Evolutionary conservation across 2,329 filamentous ascomycete species (phyloP).

Genomic region (Cladophialophora carrionii): DNA sequence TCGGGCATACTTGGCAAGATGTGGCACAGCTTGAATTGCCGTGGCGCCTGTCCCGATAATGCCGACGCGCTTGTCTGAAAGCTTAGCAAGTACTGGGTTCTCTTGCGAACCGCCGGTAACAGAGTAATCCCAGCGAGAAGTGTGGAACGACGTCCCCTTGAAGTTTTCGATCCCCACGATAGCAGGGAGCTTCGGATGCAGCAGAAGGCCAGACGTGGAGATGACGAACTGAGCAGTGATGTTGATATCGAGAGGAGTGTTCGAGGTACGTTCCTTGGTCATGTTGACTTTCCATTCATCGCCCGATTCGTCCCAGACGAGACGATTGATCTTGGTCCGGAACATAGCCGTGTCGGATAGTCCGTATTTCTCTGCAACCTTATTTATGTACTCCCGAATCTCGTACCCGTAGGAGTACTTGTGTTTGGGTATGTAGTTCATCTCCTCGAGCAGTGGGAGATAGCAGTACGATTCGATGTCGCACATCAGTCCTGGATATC

Average conservation of each 20-base stretch:
- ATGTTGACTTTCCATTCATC: slow-evolving; percentile 18
- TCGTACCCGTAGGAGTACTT: slow-evolving; percentile 48
- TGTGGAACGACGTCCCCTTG: slow-evolving; percentile 40
- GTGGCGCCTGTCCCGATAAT: slow-evolving; percentile 31
- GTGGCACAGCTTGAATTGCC: slow-evolving; percentile 25
- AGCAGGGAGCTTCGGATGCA: slow-evolving; percentile 46
- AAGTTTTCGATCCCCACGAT: slow-evolving; percentile 39
- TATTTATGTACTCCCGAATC: slow-evolving; percentile 52
- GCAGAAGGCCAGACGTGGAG: slow-evolving; percentile 4
- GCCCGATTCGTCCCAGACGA: slow-evolving; percentile 21
- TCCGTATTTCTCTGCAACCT: slow-evolving; percentile 13
- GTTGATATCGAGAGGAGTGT: neutral
- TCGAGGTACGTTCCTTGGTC: slow-evolving; percentile 8
- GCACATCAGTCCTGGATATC: slow-evolving; percentile 56
- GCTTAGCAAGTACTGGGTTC: slow-evolving; percentile 46
- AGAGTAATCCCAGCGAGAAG: slow-evolving; percentile 37
- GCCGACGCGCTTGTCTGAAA: slow-evolving; percentile 25
- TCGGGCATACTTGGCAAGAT: slow-evolving; percentile 46
- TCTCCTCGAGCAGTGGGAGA: slow-evolving; percentile 22
- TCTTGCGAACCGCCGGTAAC: slow-evolving; percentile 28
- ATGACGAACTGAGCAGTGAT: slow-evolving; percentile 17
- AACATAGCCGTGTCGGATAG: slow-evolving; percentile 18
- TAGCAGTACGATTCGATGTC: slow-evolving; percentile 54
- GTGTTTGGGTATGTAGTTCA: slow-evolving; percentile 53
- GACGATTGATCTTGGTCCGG: slow-evolving; percentile 9